Evolutionary conservation across 2,329 filamentous ascomycete genomes (phyloP).

Genomic region (Bipolaris sorokiniana): DNA sequence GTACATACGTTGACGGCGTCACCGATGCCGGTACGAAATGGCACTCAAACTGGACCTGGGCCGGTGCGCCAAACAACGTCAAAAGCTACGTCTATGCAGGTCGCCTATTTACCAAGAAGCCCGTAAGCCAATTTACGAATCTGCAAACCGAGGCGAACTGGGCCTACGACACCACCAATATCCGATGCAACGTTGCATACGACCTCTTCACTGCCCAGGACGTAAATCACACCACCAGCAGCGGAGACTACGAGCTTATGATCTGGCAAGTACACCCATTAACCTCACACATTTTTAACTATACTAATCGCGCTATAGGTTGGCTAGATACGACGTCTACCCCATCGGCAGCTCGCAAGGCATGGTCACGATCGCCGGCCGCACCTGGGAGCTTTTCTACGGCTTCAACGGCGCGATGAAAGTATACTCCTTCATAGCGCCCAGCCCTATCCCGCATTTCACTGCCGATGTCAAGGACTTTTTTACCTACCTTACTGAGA

Average conservation of each 20-base stretch:
- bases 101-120: conserved; percentile 22
- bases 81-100: conserved; percentile 33
- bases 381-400: conserved; percentile 61
- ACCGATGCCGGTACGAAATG: conserved; percentile 23
- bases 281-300: not conserved
- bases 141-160: conserved; percentile 27
- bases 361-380: conserved; percentile 55
- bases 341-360: conserved; percentile 26
- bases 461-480: conserved; percentile 63
- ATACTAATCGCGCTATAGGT: conserved; percentile 11
- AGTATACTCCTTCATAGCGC: conserved; percentile 64
- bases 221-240: conserved; percentile 28
- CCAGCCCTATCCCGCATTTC: conserved; percentile 53
- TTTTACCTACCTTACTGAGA: conserved; percentile 60
- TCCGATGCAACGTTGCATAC: conserved; percentile 33
- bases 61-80: conserved; percentile 30
- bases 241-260: conserved; percentile 35
- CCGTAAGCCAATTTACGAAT: conserved; percentile 25
- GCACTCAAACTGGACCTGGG: conserved; percentile 27
- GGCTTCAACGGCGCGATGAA: conserved; percentile 63
- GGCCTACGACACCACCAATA: conserved; percentile 26
- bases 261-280: conserved; percentile 21
- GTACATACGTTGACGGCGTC: conserved; percentile 27
- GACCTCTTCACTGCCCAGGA: conserved; percentile 33
- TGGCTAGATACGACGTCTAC: conserved; percentile 25